phyloP scores from a whole-genome alignment of 176 grass and related monocot genomes.

The Aegilops sharonensis region DNA sequence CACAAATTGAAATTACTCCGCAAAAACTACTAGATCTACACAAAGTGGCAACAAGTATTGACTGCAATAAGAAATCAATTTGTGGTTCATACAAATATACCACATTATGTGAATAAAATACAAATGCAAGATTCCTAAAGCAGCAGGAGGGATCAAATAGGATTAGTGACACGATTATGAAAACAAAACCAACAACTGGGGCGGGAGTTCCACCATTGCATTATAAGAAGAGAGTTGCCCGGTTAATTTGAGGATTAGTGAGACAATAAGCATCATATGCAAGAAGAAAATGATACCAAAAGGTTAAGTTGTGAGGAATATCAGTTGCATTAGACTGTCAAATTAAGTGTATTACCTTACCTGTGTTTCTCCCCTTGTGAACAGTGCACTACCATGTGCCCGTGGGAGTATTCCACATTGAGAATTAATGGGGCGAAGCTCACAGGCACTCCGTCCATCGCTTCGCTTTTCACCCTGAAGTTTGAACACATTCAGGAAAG shows the following conservation, averaged over 20 bases:
- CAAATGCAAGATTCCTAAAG: background rate
- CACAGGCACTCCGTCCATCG: constrained; percentile 69
- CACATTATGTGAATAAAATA: background rate
- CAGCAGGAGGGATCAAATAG: background rate
- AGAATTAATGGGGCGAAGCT: constrained; percentile 90
- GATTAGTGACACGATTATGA: background rate
- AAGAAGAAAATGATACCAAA: background rate
- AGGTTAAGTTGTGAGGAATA: constrained; percentile 3
- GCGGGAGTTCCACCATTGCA: background rate
- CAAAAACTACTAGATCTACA: constrained; percentile 18
- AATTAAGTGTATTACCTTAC: constrained; percentile 65
- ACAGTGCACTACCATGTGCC: constrained; percentile 95
- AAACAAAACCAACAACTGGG: background rate
- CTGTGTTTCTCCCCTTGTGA: constrained; percentile 98
- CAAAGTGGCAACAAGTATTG: constrained; percentile 14
- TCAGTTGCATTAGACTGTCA: constrained; percentile 21
- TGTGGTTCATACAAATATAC: background rate
- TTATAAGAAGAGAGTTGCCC: background rate
- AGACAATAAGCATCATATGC: constrained; percentile 14
- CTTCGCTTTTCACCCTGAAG: constrained; percentile 88
- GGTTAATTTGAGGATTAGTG: background rate
- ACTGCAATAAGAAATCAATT: constrained; percentile 13
- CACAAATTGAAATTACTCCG: background rate
- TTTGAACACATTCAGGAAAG: constrained; percentile 29
- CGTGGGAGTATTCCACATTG: constrained; percentile 83